These are phyloP conservation scores for Eimeria praecox DNA, from an alignment of 169 alveolate species.

Conservation along the genomic window DNA sequence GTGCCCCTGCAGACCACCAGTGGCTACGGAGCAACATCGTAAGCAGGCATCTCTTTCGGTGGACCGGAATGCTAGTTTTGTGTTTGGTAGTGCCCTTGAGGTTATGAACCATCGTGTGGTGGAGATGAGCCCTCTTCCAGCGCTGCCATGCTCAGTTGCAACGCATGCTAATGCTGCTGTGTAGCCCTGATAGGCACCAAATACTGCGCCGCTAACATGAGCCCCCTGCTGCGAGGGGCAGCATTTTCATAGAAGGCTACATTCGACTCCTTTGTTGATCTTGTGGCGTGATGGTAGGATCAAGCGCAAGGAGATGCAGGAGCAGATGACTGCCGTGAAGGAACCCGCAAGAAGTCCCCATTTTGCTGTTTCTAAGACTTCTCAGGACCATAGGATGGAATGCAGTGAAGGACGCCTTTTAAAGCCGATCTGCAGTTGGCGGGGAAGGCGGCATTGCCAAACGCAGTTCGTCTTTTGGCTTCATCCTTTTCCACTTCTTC, in stretches of 20 bases:
- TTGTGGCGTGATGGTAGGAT: conserved; percentile 29
- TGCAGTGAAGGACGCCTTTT: neutral
- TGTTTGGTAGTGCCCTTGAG: too few relatives aligned
- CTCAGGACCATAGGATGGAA: neutral
- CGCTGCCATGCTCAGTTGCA: neutral
- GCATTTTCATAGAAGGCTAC: neutral
- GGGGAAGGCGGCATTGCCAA: neutral
- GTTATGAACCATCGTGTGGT: neutral
- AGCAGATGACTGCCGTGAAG: neutral
- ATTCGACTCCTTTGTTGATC: neutral
- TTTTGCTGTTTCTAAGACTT: conserved; percentile 23
- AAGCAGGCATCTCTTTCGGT: neutral
- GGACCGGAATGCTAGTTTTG: neutral
- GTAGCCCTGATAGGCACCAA: neutral
- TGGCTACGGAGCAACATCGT: neutral
- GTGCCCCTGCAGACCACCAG: conserved; percentile 12
- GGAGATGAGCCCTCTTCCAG: neutral
- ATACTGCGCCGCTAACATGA: neutral
- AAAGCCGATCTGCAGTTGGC: neutral
- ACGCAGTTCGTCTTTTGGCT: too few relatives aligned
- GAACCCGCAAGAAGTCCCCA: conserved; percentile 3
- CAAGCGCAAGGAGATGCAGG: conserved; percentile 18
- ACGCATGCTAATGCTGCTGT: neutral
- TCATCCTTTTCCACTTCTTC: neutral
- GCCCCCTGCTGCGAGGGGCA: neutral